Conservation (phyloP, 768 basidiomycete species). For the Suillus decipiens region DNA sequence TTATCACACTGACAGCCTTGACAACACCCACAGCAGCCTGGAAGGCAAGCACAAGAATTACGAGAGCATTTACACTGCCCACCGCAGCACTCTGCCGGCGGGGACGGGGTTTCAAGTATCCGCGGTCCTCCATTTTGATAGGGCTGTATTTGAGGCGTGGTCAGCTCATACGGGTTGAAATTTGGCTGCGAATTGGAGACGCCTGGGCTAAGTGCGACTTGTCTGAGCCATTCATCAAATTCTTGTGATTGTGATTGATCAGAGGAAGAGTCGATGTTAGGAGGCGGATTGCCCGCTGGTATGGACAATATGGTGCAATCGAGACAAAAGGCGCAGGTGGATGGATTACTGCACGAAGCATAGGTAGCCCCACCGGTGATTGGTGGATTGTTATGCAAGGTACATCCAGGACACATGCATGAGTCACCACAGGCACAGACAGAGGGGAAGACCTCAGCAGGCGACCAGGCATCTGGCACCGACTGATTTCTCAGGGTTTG, state of each 20-base stretch:
- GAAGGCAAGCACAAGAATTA: conserved; percentile 35
- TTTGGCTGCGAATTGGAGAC: conserved; percentile 15
- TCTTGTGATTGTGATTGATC: conserved; percentile 44
- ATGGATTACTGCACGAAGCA: conserved; percentile 40
- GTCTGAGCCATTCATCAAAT: conserved; percentile 67
- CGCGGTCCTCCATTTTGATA: conserved; percentile 12
- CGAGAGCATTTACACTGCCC: conserved; percentile 36
- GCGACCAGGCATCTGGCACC: conserved; percentile 27
- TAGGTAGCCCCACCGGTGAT: conserved; percentile 38
- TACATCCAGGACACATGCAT: conserved; percentile 67
- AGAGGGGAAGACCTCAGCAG: conserved; percentile 40
- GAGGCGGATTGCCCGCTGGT: conserved; percentile 43
- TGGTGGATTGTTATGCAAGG: conserved; percentile 49
- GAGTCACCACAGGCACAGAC: conserved; percentile 63
- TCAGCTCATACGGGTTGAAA: conserved; percentile 34
- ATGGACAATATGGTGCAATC: conserved; percentile 63
- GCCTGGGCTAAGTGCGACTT: conserved; percentile 34
- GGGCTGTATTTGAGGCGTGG: conserved; percentile 19
- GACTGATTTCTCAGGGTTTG: conserved; percentile 29
- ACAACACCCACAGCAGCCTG: conserved; percentile 33
- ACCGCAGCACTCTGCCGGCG: conserved; percentile 30
- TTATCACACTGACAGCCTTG: conserved; percentile 33
- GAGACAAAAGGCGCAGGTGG: conserved; percentile 50
- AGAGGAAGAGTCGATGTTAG: conserved; percentile 42
- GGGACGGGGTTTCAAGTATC: conserved; percentile 20